phyloP scores from a whole-genome alignment of 352 stramenopile genomes.

The Pythium dissimile region DNA sequence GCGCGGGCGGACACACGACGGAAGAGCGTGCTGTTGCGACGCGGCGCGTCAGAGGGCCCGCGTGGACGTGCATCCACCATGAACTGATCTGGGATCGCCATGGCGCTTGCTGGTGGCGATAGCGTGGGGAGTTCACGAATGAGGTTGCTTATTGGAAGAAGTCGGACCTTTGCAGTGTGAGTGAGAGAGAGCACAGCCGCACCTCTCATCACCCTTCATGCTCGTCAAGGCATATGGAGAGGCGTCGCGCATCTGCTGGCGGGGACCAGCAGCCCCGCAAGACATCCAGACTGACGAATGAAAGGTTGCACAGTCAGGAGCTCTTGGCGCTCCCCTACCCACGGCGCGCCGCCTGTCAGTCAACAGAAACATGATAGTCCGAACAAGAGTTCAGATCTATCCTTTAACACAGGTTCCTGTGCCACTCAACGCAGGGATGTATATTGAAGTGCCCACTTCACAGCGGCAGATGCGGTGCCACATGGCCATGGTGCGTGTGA shows the following conservation, averaged over 20 bases:
- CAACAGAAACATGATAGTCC: not conserved
- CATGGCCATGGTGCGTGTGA: not conserved
- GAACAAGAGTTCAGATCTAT: conserved; percentile 5
- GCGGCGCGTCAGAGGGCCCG: conserved; percentile 5
- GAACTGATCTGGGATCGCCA: conserved; percentile 3
- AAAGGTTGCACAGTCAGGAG: not conserved
- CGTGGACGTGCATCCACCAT: no score
- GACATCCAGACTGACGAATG: not conserved
- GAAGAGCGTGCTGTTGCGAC: conserved; percentile 36
- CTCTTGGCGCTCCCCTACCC: conserved; percentile 5
- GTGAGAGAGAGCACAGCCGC: not conserved
- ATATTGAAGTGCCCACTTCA: conserved; percentile 7
- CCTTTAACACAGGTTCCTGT: not conserved
- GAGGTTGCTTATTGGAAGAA: no score
- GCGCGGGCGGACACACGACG: conserved; percentile 55
- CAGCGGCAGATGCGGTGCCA: not conserved
- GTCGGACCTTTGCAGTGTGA: no score
- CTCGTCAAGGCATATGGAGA: not conserved
- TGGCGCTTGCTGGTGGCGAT: not conserved
- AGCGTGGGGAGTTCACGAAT: not conserved
- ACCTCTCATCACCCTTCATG: not conserved
- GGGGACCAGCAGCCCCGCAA: no score
- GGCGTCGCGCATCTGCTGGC: not conserved
- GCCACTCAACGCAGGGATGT: conserved; percentile 1
- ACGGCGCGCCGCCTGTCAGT: not conserved